Evolutionary conservation across 495 filamentous ascomycete genomes (phyloP).

Genomic region (Hypoxylon crocopeplum): DNA sequence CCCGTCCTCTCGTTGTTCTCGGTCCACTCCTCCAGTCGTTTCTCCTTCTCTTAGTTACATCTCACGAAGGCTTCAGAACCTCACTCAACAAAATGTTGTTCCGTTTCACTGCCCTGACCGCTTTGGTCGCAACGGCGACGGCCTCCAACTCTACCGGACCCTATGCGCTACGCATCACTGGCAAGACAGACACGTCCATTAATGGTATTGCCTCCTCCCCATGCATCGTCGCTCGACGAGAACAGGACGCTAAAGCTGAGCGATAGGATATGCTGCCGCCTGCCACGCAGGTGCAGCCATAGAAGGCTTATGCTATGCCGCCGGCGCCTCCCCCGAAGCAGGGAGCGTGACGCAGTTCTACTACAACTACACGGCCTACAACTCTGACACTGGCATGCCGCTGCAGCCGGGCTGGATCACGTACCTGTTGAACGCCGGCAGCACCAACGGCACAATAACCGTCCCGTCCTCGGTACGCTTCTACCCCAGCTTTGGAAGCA

Average conservation of each 20-base stretch:
- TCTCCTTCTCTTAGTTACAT: neutral
- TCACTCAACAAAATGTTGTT: conserved; percentile 12
- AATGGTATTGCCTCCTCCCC: conserved; percentile 21
- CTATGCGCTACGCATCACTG: conserved; percentile 31
- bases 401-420: conserved; percentile 23
- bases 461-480: conserved; percentile 12
- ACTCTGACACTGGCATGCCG: conserved; percentile 11
- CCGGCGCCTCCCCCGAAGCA: conserved; percentile 19
- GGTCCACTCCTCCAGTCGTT: neutral
- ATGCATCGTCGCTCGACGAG: neutral
- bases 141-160: conserved; percentile 30
- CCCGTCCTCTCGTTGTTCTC: neutral
- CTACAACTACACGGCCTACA: conserved; percentile 27
- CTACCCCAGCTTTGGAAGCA: conserved; percentile 12
- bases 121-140: conserved; percentile 12
- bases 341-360: conserved; percentile 20
- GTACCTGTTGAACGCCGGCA: conserved; percentile 7
- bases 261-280: conserved; percentile 27
- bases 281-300: conserved; percentile 36
- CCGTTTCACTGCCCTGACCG: conserved; percentile 6
- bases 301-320: conserved; percentile 28
- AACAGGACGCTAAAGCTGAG: conserved; percentile 3
- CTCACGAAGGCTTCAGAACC: too few species aligned
- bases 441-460: conserved; percentile 6
- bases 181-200: conserved; percentile 23